Base-by-base conservation (phyloP, 1,284 basidiomycete species). In the Ceratobasidium theobromae region DNA sequence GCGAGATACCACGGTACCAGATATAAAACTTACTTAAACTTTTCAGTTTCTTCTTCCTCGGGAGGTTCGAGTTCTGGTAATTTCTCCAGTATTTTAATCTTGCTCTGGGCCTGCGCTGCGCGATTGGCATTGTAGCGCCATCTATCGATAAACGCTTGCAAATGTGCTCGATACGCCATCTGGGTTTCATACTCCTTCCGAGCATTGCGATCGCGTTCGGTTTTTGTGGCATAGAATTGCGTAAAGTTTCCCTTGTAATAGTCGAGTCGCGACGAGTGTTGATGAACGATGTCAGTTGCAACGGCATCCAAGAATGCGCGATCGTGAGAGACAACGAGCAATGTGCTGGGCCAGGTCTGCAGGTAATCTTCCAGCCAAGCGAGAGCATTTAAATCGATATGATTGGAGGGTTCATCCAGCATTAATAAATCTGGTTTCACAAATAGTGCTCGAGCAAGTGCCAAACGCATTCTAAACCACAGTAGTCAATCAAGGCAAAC, bases 61-160 rank as follows among this genome's bases (percentile, higher is more conserved):
- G 95, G 95, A 38, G 94, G 93, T 73, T 96, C 86, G 53, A 98
- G 81, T 70, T 96, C 93, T 3, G 96, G 97, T 38, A 99, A 79
- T 86, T 98, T 98, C 76, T 99, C 97, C 54, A 99, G 81, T 69
- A 98, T 95, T 79, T 99, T 99, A 77, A 99, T 98, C 77, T 95
- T 96, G 72, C 89, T 92, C 75, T 98, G 95, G 30, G 95, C 95
- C 77, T 98, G 95, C 1, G 92, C 85, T 68, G 93, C 93, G 71
- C 93, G 84, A 74, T 94, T 93, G 66, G 93, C 93, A 73, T 96
- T 95, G 78, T 97, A 97, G 71, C 95, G 82, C 95, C 95, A 98
- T 58, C 93, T 82, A 75, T 97, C 95, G 72, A 99, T 98, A 78
- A 98, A 99, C 0, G 96, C 95, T 75, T 98, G 97, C 58, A 99